Base-by-base conservation (phyloP, 805 yeast genomes). In the Hanseniaspora lindneri region DNA sequence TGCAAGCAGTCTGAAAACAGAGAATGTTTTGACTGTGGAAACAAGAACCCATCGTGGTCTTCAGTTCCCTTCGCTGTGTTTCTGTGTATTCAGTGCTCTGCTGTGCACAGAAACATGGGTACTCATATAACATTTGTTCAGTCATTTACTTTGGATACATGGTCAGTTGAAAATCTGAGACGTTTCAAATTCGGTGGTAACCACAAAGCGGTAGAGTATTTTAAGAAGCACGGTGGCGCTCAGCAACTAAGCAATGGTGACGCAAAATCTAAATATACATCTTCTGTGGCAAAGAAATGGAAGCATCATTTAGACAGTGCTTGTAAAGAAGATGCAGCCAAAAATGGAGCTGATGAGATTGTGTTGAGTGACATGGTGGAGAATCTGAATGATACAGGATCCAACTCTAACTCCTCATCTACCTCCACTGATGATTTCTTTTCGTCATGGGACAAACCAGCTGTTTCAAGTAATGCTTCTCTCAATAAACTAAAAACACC, bases 11-110 rank as follows among this genome's bases (percentile, higher is more conserved):
- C 60, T 68, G 83, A 86, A 41, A 88, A 88, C 70, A 80, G 80
- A 59, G 76, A 72, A 33, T 92, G 98, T 67, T 89, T 92, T 66
- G 98, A 92, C 63, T 92, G 98, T 66, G 75, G 82, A 47, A 83
- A 88, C 57, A 86, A 83, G 61, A 88, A 88, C 63, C 97, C 98
- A 32, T 86, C 97, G 0, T 92, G 98, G 98, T 85, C 98, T 3
- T 89, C 97, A 13, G 87, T 89, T 49, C 95, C 97, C 13, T 89
- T 85, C 65, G 98, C 96, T 49, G 83, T 88, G 46, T 75, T 88
- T 62, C 68, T 92, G 51, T 92, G 98, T 69, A 73, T 88, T 52
- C 95, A 92, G 64, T 92, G 98, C 65, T 83, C 95, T 47, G 88
- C 97, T 3, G 86, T 83, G 46, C 98, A 92, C 69, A 77, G 98